These are phyloP conservation scores for Aspergillus quadrilineatus DNA, from an alignment of 2,329 filamentous ascomycete species.

Conservation along the genomic window DNA sequence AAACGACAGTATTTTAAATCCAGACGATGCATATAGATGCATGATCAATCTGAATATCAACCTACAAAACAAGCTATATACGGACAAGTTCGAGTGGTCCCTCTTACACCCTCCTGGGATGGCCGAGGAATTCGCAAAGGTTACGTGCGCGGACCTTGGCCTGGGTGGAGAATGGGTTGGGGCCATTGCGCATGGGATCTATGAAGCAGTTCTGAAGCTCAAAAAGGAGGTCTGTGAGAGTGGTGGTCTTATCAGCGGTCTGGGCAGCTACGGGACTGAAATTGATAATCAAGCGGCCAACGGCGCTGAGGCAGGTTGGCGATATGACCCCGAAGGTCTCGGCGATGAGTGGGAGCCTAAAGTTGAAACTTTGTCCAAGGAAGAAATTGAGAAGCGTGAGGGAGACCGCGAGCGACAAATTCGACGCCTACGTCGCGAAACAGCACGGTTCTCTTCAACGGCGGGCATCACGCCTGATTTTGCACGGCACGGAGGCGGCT, in stretches of 20 bases:
- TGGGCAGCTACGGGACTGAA: slow-evolving; percentile 65
- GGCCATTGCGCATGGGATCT: slow-evolving; percentile 92
- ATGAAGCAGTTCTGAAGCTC: slow-evolving; percentile 84
- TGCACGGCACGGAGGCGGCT: slow-evolving; percentile 59
- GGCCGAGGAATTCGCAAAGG: slow-evolving; percentile 86
- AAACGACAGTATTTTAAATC: slow-evolving; percentile 74
- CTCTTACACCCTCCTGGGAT: slow-evolving; percentile 87
- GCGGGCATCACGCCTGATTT: slow-evolving; percentile 76
- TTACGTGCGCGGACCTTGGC: slow-evolving; percentile 89
- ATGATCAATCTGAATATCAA: slow-evolving; percentile 90
- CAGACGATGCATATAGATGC: slow-evolving; percentile 92
- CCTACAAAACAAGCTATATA: slow-evolving; percentile 85
- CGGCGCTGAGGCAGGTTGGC: slow-evolving; percentile 83
- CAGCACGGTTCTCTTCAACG: slow-evolving; percentile 85
- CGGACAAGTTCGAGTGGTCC: slow-evolving; percentile 98
- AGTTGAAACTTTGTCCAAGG: slow-evolving; percentile 78
- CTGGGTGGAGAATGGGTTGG: slow-evolving; percentile 90
- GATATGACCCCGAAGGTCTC: slow-evolving; percentile 89
- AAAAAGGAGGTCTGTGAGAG: slow-evolving; percentile 98
- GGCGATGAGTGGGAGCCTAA: slow-evolving; percentile 82
- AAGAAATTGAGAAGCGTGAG: slow-evolving; percentile 96
- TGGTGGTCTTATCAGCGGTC: slow-evolving; percentile 76
- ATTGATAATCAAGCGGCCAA: slow-evolving; percentile 87
- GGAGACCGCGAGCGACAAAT: slow-evolving; percentile 91
- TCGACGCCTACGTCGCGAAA: slow-evolving; percentile 80